Evolutionary conservation across 2,329 filamentous ascomycete genomes (phyloP).

Genomic region (Ophiosphaerella herpotricha): DNA sequence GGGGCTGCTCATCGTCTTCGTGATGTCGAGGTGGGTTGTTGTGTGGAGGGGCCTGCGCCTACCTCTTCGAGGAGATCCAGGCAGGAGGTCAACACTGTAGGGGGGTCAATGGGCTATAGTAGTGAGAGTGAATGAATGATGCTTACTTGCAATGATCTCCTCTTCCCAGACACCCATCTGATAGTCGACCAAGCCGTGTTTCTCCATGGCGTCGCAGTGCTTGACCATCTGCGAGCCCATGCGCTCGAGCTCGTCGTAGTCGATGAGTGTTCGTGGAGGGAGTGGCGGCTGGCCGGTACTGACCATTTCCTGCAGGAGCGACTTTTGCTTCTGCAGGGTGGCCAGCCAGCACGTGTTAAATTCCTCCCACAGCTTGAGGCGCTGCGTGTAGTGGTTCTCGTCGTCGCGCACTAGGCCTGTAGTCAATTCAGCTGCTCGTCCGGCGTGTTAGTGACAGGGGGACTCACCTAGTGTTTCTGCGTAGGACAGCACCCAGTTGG

Average conservation of each 20-base stretch:
- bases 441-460: conserved; percentile 18
- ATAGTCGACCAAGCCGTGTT: conserved; percentile 94
- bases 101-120: background rate
- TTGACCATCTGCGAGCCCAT: conserved; percentile 82
- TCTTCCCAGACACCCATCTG: conserved; percentile 97
- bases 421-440: conserved; percentile 50
- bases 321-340: conserved; percentile 80
- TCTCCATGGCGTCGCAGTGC: conserved; percentile 84
- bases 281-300: conserved; percentile 62
- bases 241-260: conserved; percentile 70
- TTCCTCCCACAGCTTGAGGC: conserved; percentile 86
- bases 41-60: conserved; percentile 36
- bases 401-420: conserved; percentile 85
- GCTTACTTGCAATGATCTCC: conserved; percentile 80
- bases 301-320: conserved; percentile 66
- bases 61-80: conserved; percentile 58
- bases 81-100: conserved; percentile 57
- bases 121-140: conserved; percentile 10
- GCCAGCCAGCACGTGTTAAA: conserved; percentile 94
- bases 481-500: conserved; percentile 69
- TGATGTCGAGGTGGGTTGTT: conserved; percentile 36
- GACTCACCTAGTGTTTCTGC: conserved; percentile 68
- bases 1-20: conserved; percentile 38
- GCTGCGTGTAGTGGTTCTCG: conserved; percentile 72
- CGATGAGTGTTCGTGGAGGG: conserved; percentile 67